These are phyloP conservation scores for Ogataea allantospora DNA, from an alignment of 805 yeast genomes.

Conservation along the genomic window DNA sequence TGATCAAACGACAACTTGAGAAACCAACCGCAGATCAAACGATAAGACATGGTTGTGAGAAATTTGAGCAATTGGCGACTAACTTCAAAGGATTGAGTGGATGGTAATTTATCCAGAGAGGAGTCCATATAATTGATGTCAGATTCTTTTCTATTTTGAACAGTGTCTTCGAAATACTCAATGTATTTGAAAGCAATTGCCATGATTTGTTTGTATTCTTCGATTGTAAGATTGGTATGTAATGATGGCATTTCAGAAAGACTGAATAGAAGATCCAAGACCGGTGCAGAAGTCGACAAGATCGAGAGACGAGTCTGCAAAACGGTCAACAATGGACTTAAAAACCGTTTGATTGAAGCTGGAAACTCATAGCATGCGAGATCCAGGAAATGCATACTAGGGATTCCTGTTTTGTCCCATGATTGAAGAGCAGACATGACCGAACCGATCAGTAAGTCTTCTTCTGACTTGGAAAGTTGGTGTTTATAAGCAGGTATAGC, in stretches of 20 bases:
- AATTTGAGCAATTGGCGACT: slow-evolving; percentile 58
- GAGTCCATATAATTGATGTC: slow-evolving; percentile 44
- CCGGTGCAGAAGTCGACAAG: slow-evolving; percentile 66
- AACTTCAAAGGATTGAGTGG: slow-evolving; percentile 44
- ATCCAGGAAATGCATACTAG: slow-evolving; percentile 72
- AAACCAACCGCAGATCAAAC: slow-evolving; percentile 70
- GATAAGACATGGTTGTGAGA: slow-evolving; percentile 60
- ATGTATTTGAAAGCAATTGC: slow-evolving; percentile 81
- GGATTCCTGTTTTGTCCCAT: slow-evolving; percentile 77
- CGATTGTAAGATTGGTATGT: slow-evolving; percentile 69
- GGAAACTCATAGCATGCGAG: slow-evolving; percentile 83
- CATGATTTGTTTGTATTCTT: slow-evolving; percentile 76
- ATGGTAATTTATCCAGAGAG: slow-evolving; percentile 52
- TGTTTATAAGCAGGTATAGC: slow-evolving; percentile 60
- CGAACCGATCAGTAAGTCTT: slow-evolving; percentile 62
- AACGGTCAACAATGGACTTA: slow-evolving; percentile 67
- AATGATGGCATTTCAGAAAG: slow-evolving; percentile 64
- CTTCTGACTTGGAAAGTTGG: slow-evolving; percentile 52
- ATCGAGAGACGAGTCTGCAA: slow-evolving; percentile 74
- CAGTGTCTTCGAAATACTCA: slow-evolving; percentile 59
- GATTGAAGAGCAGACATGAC: slow-evolving; percentile 61
- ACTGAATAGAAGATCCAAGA: slow-evolving; percentile 69
- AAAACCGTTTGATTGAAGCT: slow-evolving; percentile 61
- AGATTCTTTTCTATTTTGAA: slow-evolving; percentile 18
- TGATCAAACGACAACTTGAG: slow-evolving; percentile 58